Conservation (phyloP, 2,329 filamentous ascomycete species). For the Leptodontidium sp. region DNA sequence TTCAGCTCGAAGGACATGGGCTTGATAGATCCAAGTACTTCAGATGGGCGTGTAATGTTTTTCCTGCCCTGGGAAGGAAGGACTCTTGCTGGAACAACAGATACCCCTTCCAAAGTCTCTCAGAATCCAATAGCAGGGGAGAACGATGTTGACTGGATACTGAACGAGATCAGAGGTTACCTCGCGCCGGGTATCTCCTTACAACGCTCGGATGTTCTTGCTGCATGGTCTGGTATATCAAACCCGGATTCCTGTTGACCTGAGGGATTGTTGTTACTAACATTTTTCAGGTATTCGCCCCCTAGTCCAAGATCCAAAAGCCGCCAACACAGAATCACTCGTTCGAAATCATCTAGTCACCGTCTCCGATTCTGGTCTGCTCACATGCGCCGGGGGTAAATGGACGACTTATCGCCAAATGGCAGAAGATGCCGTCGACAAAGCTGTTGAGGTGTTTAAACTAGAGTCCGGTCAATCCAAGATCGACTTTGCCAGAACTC, state of each 20-base stretch:
- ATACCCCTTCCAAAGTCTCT: not conserved
- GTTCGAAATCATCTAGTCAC: slow-evolving; percentile 4
- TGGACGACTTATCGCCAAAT: slow-evolving; percentile 11
- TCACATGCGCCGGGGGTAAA: slow-evolving; percentile 3
- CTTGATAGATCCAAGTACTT: not conserved
- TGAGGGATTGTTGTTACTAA: not conserved
- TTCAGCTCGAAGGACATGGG: slow-evolving; percentile 9
- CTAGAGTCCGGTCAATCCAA: not conserved
- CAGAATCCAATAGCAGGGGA: not conserved
- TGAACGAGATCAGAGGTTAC: slow-evolving; percentile 10
- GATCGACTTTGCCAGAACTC: not conserved
- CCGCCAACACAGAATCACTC: slow-evolving; percentile 5
- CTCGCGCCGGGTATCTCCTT: not conserved
- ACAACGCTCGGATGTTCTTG: not conserved
- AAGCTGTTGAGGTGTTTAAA: not conserved
- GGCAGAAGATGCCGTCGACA: slow-evolving; percentile 7
- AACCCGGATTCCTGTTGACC: not conserved
- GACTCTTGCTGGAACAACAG: slow-evolving; percentile 4
- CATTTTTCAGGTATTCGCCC: not conserved
- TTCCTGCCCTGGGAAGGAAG: slow-evolving; percentile 2
- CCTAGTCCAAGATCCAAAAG: slow-evolving; percentile 1
- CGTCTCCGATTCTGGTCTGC: not conserved
- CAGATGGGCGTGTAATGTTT: slow-evolving; percentile 3
- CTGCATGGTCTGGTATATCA: slow-evolving; percentile 1
- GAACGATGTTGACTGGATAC: slow-evolving; percentile 9